phyloP scores from a whole-genome alignment of 2,329 filamentous ascomycete genomes.

The Colletotrichum sp. region DNA sequence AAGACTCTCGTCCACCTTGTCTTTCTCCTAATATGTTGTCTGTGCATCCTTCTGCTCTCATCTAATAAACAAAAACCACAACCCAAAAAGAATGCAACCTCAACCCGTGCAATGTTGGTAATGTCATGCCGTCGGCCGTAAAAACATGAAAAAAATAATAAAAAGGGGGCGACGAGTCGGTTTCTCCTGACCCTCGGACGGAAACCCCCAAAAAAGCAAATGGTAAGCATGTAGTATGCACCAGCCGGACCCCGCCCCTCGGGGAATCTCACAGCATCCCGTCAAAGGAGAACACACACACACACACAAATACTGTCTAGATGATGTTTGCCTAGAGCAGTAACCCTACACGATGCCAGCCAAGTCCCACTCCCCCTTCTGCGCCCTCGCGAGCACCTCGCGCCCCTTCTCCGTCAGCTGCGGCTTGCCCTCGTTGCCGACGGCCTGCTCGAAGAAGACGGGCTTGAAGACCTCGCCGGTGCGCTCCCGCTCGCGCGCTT shows the following conservation, averaged over 20 bases:
- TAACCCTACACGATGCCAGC: slow-evolving; percentile 41
- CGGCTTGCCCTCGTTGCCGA: slow-evolving; percentile 60
- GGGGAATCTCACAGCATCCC: not conserved
- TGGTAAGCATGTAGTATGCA: not conserved
- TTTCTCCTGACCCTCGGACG: not conserved
- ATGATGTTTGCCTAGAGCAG: not conserved
- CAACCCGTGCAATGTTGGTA: not conserved
- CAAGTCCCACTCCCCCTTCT: slow-evolving; percentile 58
- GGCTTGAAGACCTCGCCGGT: slow-evolving; percentile 77
- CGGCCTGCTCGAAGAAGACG: slow-evolving; percentile 78
- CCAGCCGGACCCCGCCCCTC: not conserved
- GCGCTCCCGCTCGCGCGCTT: slow-evolving; percentile 79
- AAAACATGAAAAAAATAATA: not conserved
- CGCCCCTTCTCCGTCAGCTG: slow-evolving; percentile 60
- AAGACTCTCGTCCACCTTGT: not conserved
- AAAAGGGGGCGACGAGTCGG: not conserved
- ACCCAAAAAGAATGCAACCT: not conserved
- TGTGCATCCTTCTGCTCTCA: not conserved
- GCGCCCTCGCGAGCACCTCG: slow-evolving; percentile 55
- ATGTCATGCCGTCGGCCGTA: not conserved
- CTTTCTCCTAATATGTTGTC: not conserved
- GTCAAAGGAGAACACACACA: not conserved
- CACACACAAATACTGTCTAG: not conserved
- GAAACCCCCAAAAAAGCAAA: not conserved
- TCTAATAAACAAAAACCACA: not conserved